Percentiles rank a stretch among this genome's conserved stretches.
Evolutionary conservation across 306 rosid genomes (phyloP).

Genomic region (Casuarina glauca): DNA sequence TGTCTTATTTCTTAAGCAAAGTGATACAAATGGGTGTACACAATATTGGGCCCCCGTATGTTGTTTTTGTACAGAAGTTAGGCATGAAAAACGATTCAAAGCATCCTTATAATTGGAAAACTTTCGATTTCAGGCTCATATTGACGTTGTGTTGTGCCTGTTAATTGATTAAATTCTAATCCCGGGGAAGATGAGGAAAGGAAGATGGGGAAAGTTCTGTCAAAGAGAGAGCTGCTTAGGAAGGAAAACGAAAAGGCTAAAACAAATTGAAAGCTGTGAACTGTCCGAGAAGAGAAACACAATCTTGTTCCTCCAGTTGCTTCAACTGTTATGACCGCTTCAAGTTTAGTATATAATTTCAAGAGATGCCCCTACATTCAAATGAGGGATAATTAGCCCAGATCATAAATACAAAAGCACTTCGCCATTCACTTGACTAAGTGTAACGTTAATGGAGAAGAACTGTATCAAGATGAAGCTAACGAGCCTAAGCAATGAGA

Average conservation of each 20-base stretch:
- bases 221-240: background rate
- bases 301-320: background rate
- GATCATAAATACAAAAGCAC: background rate
- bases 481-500: background rate
- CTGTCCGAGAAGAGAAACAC: background rate
- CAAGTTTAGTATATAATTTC: background rate
- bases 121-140: background rate
- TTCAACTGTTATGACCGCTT: background rate
- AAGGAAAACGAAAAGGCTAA: background rate
- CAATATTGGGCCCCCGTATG: too few species aligned
- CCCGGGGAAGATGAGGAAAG: background rate
- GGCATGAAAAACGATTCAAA: background rate
- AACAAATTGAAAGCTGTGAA: background rate
- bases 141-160: background rate
- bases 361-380: background rate
- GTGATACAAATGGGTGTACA: background rate
- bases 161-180: background rate
- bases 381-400: background rate
- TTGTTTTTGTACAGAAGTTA: too few species aligned
- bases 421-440: background rate
- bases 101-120: background rate
- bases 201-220: background rate
- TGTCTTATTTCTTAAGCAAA: background rate
- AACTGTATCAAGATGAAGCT: background rate
- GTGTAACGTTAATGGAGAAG: background rate